Conservation (phyloP, 2,329 filamentous ascomycete genomes). For the Nothopassalora personata region DNA sequence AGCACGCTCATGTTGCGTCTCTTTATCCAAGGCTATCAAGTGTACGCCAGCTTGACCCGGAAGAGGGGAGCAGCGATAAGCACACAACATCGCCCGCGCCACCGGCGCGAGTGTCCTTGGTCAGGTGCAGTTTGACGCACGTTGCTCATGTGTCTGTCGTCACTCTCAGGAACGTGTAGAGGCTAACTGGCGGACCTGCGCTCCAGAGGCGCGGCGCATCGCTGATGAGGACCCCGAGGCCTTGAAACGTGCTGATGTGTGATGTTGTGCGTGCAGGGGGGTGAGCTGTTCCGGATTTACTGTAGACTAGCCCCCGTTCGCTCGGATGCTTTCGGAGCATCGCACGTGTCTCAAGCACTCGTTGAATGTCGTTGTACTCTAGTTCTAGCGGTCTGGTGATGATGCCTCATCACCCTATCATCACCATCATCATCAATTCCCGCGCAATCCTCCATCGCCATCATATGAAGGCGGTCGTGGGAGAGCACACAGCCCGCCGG, state of each 20-base stretch:
- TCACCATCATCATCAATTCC: background rate
- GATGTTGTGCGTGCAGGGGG: background rate
- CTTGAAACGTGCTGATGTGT: background rate
- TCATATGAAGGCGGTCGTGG: background rate
- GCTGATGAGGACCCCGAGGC: background rate
- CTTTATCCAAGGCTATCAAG: slow-evolving; percentile 14
- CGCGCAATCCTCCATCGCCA: background rate
- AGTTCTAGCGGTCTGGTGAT: background rate
- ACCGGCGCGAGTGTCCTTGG: slow-evolving; percentile 1
- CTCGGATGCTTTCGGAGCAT: background rate
- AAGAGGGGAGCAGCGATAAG: slow-evolving; percentile 8
- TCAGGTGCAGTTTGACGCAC: slow-evolving; percentile 1
- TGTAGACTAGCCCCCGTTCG: background rate
- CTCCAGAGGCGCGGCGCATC: background rate
- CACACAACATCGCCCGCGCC: background rate
- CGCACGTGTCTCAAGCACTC: background rate
- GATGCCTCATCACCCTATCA: background rate
- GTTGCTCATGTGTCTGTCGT: slow-evolving; percentile 6
- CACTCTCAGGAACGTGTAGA: slow-evolving; percentile 14
- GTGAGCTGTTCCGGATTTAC: background rate
- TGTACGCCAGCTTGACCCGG: background rate
- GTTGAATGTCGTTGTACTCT: background rate
- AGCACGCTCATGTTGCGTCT: background rate
- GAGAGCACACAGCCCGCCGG: background rate
- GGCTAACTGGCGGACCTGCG: slow-evolving; percentile 1